These are phyloP conservation scores for Eugenia klotzschiana DNA, from an alignment of 441 rosid genomes.

Conservation along the genomic window DNA sequence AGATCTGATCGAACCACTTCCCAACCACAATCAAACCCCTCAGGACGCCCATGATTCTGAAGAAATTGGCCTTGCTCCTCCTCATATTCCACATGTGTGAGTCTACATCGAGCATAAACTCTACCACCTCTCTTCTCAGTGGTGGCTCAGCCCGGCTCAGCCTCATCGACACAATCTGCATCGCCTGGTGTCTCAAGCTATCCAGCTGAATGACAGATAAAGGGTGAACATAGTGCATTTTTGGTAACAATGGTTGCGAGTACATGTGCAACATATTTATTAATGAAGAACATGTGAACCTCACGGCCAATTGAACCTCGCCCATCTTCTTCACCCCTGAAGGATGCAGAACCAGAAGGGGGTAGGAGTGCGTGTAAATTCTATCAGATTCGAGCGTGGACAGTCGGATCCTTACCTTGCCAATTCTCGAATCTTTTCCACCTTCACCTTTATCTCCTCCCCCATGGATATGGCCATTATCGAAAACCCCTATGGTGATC, in stretches of 20 bases:
- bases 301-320: conserved; percentile 65
- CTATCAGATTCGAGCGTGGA: conserved; percentile 74
- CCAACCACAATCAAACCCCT: conserved; percentile 46
- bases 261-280: conserved; percentile 67
- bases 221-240: conserved; percentile 83
- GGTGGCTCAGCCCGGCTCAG: conserved; percentile 85
- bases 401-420: conserved; percentile 74
- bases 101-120: conserved; percentile 84
- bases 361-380: conserved; percentile 76
- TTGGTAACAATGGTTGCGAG: conserved; percentile 70
- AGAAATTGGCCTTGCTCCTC: conserved; percentile 84
- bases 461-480: conserved; percentile 58
- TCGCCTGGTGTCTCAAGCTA: conserved; percentile 69
- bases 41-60: conserved; percentile 55
- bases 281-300: conserved; percentile 59
- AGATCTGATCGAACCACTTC: conserved; percentile 58
- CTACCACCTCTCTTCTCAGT: conserved; percentile 72
- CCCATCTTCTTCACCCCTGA: conserved; percentile 80
- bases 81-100: conserved; percentile 92
- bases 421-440: conserved; percentile 49
- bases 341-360: conserved; percentile 61
- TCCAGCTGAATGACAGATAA: conserved; percentile 75
- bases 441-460: conserved; percentile 26
- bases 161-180: conserved; percentile 69
- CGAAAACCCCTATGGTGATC: conserved; percentile 71